These are phyloP conservation scores for Oryza brachyantha DNA, from an alignment of 176 grass and related monocot species.

Conservation along the genomic window DNA sequence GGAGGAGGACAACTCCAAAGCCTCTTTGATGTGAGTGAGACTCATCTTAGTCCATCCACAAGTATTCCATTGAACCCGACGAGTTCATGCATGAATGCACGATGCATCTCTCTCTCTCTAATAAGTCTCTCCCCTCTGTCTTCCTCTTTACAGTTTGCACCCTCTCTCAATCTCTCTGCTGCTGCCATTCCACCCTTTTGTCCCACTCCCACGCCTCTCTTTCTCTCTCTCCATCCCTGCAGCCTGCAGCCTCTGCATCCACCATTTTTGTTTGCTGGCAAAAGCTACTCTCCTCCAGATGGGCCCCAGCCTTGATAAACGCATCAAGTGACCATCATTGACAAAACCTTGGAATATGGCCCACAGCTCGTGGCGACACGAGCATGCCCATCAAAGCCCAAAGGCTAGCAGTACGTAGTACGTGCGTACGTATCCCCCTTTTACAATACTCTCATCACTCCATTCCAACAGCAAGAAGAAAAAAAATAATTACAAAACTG, in stretches of 20 bases:
- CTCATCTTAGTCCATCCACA: background rate
- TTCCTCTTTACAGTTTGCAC: background rate
- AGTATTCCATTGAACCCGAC: background rate
- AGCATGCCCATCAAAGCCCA: conserved; percentile 33
- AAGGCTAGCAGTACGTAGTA: background rate
- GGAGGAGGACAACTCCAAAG: conserved; percentile 26
- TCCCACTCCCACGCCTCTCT: conserved; percentile 24
- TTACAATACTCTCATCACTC: conserved; percentile 1
- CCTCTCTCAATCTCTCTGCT: background rate
- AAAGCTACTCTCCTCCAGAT: conserved; percentile 18
- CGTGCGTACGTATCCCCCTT: background rate
- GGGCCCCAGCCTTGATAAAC: conserved; percentile 42
- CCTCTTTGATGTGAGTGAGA: conserved; percentile 16
- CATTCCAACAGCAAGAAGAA: background rate
- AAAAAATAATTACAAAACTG: background rate
- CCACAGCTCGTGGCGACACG: conserved; percentile 27
- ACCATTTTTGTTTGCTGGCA: conserved; percentile 49
- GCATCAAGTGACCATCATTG: conserved; percentile 49
- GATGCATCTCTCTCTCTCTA: background rate
- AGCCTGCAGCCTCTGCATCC: conserved; percentile 13
- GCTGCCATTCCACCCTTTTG: conserved; percentile 45
- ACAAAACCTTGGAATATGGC: conserved; percentile 33
- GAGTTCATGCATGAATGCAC: too few relatives aligned
- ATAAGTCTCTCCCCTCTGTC: background rate
- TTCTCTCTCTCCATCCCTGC: conserved; percentile 21